Evolutionary conservation across 2,329 filamentous ascomycete genomes (phyloP), one percentile per base, ranked within the genome.

Genomic region (Penicillium italicum): DNA sequence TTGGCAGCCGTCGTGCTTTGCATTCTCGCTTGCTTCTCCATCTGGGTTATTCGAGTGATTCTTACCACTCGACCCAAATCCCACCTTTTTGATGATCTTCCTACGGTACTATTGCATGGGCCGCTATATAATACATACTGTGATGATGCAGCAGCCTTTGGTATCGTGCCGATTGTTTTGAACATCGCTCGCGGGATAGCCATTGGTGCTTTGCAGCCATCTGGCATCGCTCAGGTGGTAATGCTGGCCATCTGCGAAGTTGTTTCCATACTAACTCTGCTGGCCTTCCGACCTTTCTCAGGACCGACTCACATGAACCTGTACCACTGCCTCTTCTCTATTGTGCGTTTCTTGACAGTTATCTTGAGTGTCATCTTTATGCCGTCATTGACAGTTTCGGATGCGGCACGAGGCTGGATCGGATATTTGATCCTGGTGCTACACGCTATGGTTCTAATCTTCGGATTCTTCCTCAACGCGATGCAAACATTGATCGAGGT

Each of bases 71-170:
- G 89, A 61, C 92, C 92, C 6, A 87, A 91, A 58, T 89, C 91
- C 1, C 88, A 91, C 62, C 80, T 99, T 10, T 99, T 97, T 71
- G 94, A 99, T 73, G 91, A 97, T 67, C 80, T 99, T 46, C 86
- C 91, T 7, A 97, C 91, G 0, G 86, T 97, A 9, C 80, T 99
- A 2, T 82, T 91, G 1, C 97, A 96, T 66, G 94, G 94, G 0
- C 91, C 94, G 5, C 79, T 99, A 8, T 99, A 99, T 75, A 99
- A 99, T 75, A 99, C 94, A 0, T 97, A 96, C 72, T 94, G 90
- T 24, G 94, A 99, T 71, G 89, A 93, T 70, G 91, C 91, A 0
- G 90, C 93, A 8, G 86, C 90, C 0, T 99, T 96, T 72, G 91
- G 93, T 7, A 81, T 96, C 40, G 86, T 97, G 20, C 92, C 93